Base-by-base conservation (phyloP, 345 rosid genomes). In the Adansonia digitata region DNA sequence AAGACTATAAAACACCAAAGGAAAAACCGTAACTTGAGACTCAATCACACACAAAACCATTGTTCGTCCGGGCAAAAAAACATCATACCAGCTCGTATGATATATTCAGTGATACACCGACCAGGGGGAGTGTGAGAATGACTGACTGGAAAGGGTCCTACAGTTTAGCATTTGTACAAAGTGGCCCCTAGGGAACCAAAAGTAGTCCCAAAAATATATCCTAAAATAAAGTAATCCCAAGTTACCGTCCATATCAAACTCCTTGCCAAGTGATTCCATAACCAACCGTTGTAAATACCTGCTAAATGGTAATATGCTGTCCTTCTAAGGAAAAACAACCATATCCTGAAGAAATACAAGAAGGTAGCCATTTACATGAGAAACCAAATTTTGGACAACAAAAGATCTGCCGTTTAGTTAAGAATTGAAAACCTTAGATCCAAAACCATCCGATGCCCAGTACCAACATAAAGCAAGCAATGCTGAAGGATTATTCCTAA, bases 271-370 rank as follows among this genome's bases (percentile, higher is more conserved):
- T 52, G 99, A 93, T 86, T 95, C 99, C 99, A 95, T 95, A 76
- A 93, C 99, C 81, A 93, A 85, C 84, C 93, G 99, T 81, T 95
- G 98, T 79, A 95, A 79, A 82, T 95, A 95, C 78, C 98, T 84
- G 75, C 99, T 95, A 86, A 93, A 91, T 71, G 93, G 82, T 69
- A 95, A 85, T 57, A 95, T 84, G 84, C 96, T 95, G 78, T 93
- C 99, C 88, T 95, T 95, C 85, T 95, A 95, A 71, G 99, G 98
- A 82, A 95, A 98, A 76, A 95, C 88, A 55, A 95, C 99, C 99
- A 95, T 95, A 82, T 92, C 99, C 99, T 95, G 88, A 64, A 74
- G 59, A 73, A 84, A 77, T 69, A 61, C 77, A 65, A 65, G 24
- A 57, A 79, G 63, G 46, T 51, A 66, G 22, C 49, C 26, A 55